phyloP scores from a whole-genome alignment of 148 eudicot species.

The Persicaria maculosa region DNA sequence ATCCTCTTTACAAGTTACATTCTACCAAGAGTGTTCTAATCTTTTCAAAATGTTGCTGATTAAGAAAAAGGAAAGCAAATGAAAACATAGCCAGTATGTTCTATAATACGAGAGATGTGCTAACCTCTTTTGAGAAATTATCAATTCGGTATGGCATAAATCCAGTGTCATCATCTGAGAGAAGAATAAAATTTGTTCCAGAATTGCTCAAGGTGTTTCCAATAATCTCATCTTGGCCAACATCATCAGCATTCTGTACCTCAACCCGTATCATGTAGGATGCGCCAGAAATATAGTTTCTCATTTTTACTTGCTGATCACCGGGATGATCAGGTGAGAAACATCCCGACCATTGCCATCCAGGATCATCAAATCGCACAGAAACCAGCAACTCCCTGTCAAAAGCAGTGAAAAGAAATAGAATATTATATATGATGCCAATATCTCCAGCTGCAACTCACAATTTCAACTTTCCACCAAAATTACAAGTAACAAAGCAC shows the following conservation, averaged over 20 bases:
- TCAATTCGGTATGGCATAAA: conserved; percentile 96
- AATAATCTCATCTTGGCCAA: conserved; percentile 53
- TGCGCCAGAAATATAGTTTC: conserved; percentile 62
- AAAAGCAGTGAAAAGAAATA: conserved; percentile 2
- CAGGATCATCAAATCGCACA: conserved; percentile 78
- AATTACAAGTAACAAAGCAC: not conserved
- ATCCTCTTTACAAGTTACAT: not conserved
- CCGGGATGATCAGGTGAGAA: conserved; percentile 87
- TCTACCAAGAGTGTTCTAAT: not conserved
- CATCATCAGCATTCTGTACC: conserved; percentile 85
- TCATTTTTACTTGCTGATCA: conserved; percentile 86
- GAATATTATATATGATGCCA: not conserved
- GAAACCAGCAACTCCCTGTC: conserved; percentile 75
- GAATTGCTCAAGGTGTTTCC: conserved; percentile 60
- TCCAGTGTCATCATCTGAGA: conserved; percentile 93
- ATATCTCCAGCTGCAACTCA: not conserved
- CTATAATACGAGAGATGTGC: conserved; percentile 8
- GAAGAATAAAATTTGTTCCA: conserved; percentile 81
- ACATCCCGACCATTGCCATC: conserved; percentile 99
- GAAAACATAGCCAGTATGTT: not conserved
- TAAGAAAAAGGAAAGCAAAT: not conserved
- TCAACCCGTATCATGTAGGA: conserved; percentile 73
- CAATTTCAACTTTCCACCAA: not conserved
- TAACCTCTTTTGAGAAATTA: conserved; percentile 90
- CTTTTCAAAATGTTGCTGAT: not conserved